Base-by-base conservation (phyloP, 148 eudicot genomes). In the Rhododendron henanense region DNA sequence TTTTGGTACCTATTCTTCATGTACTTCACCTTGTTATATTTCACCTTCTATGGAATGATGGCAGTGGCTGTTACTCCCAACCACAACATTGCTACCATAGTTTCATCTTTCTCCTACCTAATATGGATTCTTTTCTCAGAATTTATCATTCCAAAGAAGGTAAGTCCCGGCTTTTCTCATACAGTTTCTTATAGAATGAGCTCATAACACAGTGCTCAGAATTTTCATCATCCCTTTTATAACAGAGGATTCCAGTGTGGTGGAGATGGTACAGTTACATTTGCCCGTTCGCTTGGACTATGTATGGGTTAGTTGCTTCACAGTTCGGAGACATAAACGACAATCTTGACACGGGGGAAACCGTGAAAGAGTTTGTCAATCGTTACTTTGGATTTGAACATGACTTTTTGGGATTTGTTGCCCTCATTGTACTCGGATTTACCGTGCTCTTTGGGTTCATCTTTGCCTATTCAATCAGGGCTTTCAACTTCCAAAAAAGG, bases 211-310 rank as follows among this genome's bases (percentile, higher is more conserved):
- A 19, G 10, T 1, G 61, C 45, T 23, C 21, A 79, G 18, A 65
- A 83, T 84, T 31, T 8, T 59, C 77, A 5, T 37, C 44, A 0
- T 84, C 51, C 48, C 2, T 45, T 39, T 81, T 10, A 23, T 74
- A 13, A 86, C 95, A 96, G 98, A 92, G 93, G 73, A 96, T 94
- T 76, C 98, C 98, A 2, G 75, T 91, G 7, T 93, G 94, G 94
- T 93, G 93, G 94, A 89, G 92, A 81, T 93, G 93, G 93, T 90
- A 86, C 85, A 91, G 87, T 41, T 90, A 83, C 75, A 79, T 84
- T 19, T 84, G 85, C 37, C 95, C 95, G 1, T 33, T 89, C 39
- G 31, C 88, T 14, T 93, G 93, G 93, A 89, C 92, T 51, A 31
- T 90, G 61, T 93, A 90, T 39, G 93, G 93, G 53, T 71, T 91